Evolutionary conservation across 1,139 yeast species (phyloP).

Genomic region (Pichia sp.): DNA sequence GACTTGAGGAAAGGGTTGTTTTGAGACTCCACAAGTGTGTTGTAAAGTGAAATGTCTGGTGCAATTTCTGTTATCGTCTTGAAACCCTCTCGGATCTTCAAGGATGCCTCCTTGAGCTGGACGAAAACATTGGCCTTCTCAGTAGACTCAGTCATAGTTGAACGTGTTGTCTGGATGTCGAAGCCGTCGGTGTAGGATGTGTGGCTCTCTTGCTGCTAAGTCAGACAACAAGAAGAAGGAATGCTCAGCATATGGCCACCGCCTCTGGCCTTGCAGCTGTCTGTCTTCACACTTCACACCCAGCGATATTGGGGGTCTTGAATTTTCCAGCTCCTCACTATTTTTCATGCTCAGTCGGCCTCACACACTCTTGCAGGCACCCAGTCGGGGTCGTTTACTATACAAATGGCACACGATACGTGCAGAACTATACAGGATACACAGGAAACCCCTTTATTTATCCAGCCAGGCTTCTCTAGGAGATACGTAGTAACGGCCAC

Average conservation of each 20-base stretch:
- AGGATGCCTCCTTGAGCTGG: slow-evolving; percentile 11
- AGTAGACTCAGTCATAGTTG: neutral
- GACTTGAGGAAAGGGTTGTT: slow-evolving; percentile 19
- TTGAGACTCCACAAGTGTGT: slow-evolving; percentile 30
- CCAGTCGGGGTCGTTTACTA: no score
- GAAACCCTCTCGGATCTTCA: slow-evolving; percentile 47
- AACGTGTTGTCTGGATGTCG: neutral
- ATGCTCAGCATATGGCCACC: no score
- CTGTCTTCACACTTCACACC: no score
- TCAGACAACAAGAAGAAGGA: neutral
- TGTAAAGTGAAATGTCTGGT: slow-evolving; percentile 46
- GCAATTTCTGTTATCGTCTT: slow-evolving; percentile 51
- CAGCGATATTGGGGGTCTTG: neutral
- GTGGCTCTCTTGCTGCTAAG: no score
- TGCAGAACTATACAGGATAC: no score
- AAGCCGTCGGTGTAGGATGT: no score
- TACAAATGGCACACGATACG: no score
- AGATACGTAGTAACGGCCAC: slow-evolving; percentile 27
- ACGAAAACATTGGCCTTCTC: slow-evolving; percentile 3
- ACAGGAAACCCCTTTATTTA: no score
- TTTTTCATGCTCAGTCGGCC: no score
- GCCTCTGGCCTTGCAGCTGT: no score
- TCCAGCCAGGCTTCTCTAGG: slow-evolving; percentile 31
- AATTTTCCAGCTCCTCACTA: no score
- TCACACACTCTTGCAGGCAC: no score